Evolutionary conservation across 768 basidiomycete genomes (phyloP).

Genomic region (Lentinula boryana): DNA sequence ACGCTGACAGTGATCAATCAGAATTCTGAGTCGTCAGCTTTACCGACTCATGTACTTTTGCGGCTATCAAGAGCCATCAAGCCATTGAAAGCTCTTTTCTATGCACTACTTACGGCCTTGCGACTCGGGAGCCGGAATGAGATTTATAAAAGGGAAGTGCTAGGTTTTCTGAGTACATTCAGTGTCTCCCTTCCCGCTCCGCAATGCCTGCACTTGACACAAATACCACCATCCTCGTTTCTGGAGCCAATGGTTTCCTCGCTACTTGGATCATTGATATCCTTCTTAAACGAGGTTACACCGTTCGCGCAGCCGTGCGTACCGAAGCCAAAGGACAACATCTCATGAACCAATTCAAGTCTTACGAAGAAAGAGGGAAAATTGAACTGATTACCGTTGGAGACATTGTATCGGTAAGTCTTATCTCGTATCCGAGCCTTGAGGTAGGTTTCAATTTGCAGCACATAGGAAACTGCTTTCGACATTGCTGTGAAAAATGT

Average conservation of each 20-base stretch:
- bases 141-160: background rate
- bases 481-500: slow-evolving; percentile 40
- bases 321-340: slow-evolving; percentile 42
- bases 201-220: slow-evolving; percentile 24
- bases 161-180: background rate
- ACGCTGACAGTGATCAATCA: too few species aligned
- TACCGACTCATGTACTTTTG: too few species aligned
- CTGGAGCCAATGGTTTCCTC: slow-evolving; percentile 32
- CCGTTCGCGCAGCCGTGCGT: slow-evolving; percentile 51
- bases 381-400: slow-evolving; percentile 47
- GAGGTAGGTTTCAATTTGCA: background rate
- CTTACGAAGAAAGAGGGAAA: slow-evolving; percentile 40
- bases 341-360: slow-evolving; percentile 37
- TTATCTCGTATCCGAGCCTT: slow-evolving; percentile 2
- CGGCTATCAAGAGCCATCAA: too few species aligned
- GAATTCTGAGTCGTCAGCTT: too few species aligned
- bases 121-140: too few species aligned
- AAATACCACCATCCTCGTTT: slow-evolving; percentile 32
- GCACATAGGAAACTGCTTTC: slow-evolving; percentile 24
- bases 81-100: too few species aligned
- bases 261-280: slow-evolving; percentile 34
- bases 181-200: background rate
- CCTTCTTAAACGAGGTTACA: slow-evolving; percentile 42
- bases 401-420: slow-evolving; percentile 45
- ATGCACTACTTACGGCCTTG: background rate